Evolutionary conservation across 139 green algal genomes (phyloP), one percentile per base, ranked within the genome.

Genomic region (Microglena sp.): DNA sequence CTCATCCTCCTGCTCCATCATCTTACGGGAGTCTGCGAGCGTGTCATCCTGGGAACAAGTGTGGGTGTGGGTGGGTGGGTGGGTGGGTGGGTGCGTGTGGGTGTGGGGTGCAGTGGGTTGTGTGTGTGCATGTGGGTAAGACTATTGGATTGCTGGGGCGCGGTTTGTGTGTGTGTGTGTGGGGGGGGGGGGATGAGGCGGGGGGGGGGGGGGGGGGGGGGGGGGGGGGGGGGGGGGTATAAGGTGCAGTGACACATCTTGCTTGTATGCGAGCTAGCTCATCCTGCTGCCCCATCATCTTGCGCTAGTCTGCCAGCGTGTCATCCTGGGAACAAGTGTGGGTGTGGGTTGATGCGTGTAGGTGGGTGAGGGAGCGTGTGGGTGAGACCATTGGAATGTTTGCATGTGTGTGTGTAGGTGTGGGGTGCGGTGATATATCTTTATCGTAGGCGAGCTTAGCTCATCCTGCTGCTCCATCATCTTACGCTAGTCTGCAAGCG

Each of bases 381-480:
- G 11, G 40, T 50, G 40, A 24, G 40, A 24, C 15, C 18, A 18
- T 50, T 11, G 11, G 40, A 24, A 18, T 50, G 40, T 50, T 11
- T 50, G 40, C 40, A 18, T 50, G 40, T 50, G 40, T 50, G 40
- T 50, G 40, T 50, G 40, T 18, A 50, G 40, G 40, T 24, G 40
- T 24, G 40, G 40, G 40, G 40, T 11, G 40, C 15, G 40, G 40
- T n/a, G n/a, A n/a, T n/a, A n/a, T n/a, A n/a, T n/a, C n/a, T n/a
- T n/a, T n/a, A n/a, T n/a, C n/a, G n/a, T n/a, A n/a, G n/a, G n/a
- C n/a, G n/a, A n/a, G n/a, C n/a, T n/a, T n/a, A n/a, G n/a, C n/a
- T n/a, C n/a, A n/a, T n/a, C n/a, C n/a, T 50, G 40, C 40, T 50
- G 15, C 40, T 50, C 40, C 40, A 50, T 53, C 33, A 65, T 65